Conservation (phyloP, 805 yeast genomes). For the Komagataella mondaviorum region DNA sequence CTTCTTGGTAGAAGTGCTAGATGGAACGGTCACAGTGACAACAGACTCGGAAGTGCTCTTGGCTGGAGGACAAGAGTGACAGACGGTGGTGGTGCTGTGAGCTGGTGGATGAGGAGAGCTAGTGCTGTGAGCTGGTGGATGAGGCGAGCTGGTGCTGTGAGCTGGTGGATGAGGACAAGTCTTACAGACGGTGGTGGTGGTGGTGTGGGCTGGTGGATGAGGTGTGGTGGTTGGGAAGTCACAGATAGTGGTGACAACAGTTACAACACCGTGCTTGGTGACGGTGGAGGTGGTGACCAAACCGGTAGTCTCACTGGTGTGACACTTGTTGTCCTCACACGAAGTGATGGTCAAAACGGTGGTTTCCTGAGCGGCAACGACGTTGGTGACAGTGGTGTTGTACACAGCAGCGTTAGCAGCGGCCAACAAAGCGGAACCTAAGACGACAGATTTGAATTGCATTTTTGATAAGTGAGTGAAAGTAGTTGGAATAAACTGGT, state of each 20-base stretch:
- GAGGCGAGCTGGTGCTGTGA: too few species aligned
- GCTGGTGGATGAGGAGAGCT: not conserved
- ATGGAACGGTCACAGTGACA: not conserved
- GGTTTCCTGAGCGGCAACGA: conserved; percentile 5
- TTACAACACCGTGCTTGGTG: conserved; percentile 19
- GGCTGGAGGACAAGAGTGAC: not conserved
- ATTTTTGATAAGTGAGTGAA: conserved; percentile 2
- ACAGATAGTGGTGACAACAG: conserved; percentile 26
- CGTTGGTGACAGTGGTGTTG: conserved; percentile 7
- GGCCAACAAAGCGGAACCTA: conserved; percentile 8
- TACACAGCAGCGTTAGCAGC: conserved; percentile 10
- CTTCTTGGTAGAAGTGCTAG: conserved; percentile 8
- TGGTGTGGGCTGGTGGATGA: not conserved
- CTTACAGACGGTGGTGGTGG: not conserved
- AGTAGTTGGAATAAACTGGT: conserved; percentile 1
- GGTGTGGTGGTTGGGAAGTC: conserved; percentile 5
- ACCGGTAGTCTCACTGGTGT: conserved; percentile 13
- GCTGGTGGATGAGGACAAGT: not conserved
- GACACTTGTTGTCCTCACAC: conserved; percentile 15
- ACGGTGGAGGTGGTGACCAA: conserved; percentile 13
- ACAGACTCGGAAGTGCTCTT: not conserved
- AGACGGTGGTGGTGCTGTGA: not conserved
- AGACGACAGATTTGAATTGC: conserved; percentile 2
- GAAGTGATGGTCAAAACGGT: conserved; percentile 17
- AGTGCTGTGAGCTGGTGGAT: conserved; percentile 3